Conservation (phyloP, 140 eudicot genomes). For the Stevia rebaudiana region DNA sequence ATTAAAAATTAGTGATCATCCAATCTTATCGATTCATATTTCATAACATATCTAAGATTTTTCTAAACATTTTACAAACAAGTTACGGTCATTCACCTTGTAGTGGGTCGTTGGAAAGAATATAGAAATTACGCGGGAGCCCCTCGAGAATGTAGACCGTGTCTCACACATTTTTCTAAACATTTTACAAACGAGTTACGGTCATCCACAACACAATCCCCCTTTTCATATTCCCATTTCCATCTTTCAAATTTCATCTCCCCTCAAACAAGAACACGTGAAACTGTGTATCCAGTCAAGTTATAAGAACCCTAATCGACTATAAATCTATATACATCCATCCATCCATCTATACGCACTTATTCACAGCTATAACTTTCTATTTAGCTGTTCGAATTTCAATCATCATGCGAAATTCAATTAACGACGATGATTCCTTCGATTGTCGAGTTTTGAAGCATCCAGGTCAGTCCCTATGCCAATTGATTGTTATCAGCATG, state of each 20-base stretch:
- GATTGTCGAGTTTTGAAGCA: constrained; percentile 22
- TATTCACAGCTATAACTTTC: not conserved
- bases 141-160: constrained; percentile 23
- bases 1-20: too few species aligned
- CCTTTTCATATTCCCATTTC: constrained; percentile 10
- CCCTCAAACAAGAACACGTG: constrained; percentile 8
- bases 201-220: not conserved
- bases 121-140: constrained; percentile 27
- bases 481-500: not conserved
- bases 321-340: not conserved
- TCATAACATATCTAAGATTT: too few species aligned
- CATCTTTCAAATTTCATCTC: constrained; percentile 8
- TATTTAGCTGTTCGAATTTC: not conserved
- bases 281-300: constrained; percentile 8
- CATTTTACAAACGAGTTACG: too few species aligned
- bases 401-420: constrained; percentile 28
- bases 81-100: too few species aligned
- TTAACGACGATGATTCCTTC: constrained; percentile 29
- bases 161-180: constrained; percentile 32
- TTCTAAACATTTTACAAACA: too few species aligned
- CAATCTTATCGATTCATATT: too few species aligned
- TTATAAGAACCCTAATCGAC: constrained; percentile 10
- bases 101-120: constrained; percentile 8
- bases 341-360: not conserved
- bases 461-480: constrained; percentile 15